Percentiles rank a stretch among this genome's conserved stretches.
Conservation (phyloP, 371 early-diverging fungal species). For the Mortierella sp. region DNA sequence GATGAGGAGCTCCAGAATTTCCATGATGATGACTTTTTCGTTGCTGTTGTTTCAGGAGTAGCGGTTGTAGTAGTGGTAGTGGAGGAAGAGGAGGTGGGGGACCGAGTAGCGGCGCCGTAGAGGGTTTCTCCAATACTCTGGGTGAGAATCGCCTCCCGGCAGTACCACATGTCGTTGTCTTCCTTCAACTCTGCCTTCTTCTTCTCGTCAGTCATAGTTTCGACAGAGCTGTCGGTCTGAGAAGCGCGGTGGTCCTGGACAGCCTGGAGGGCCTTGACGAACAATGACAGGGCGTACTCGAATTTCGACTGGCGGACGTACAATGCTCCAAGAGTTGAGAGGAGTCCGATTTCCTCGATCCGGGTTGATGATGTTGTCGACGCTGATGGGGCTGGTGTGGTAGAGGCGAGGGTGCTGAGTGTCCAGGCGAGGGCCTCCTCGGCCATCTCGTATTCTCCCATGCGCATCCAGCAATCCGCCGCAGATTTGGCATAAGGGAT, state of each 20-base stretch:
- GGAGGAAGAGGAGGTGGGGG: background rate
- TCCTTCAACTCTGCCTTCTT: background rate
- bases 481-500: conserved; percentile 31
- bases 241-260: conserved; percentile 41
- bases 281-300: conserved; percentile 46
- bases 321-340: conserved; percentile 41
- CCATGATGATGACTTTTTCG: conserved; percentile 45
- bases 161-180: conserved; percentile 42
- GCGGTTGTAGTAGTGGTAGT: background rate
- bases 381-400: background rate
- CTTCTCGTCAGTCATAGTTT: background rate
- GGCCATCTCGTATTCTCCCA: conserved; percentile 52
- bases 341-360: conserved; percentile 41
- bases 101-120: conserved; percentile 31
- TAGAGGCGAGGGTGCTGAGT: conserved; percentile 15
- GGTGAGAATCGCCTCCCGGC: conserved; percentile 51
- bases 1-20: conserved; percentile 48
- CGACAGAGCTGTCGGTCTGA: background rate
- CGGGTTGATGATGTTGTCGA: background rate
- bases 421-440: conserved; percentile 54
- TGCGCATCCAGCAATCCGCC: conserved; percentile 55
- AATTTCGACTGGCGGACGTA: conserved; percentile 42
- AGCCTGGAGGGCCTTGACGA: conserved; percentile 41
- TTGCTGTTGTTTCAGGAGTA: background rate
- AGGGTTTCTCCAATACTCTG: conserved; percentile 54